phyloP scores from a whole-genome alignment of 768 basidiomycete genomes.

The Podaxis sp. region DNA sequence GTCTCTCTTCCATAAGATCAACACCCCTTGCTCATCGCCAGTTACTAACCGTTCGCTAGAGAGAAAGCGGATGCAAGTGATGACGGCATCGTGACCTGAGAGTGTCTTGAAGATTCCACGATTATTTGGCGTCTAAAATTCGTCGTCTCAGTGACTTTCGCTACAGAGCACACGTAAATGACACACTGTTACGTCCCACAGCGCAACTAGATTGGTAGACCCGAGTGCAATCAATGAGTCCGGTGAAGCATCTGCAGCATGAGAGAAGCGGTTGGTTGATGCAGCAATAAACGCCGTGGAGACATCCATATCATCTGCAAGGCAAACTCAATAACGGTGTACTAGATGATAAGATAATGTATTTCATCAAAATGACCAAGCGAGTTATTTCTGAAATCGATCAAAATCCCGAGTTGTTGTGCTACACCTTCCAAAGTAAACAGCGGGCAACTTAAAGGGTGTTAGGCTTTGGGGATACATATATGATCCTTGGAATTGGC shows the following conservation, averaged over 20 bases:
- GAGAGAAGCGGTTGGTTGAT: conserved; percentile 41
- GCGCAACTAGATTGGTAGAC: conserved; percentile 38
- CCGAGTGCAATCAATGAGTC: conserved; percentile 43
- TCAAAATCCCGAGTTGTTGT: conserved; percentile 4
- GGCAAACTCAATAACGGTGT: not conserved
- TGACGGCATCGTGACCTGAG: conserved; percentile 64
- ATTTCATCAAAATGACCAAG: not conserved
- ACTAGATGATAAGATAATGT: not conserved
- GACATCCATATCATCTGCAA: conserved; percentile 20
- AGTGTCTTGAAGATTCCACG: conserved; percentile 65
- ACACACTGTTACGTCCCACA: conserved; percentile 41
- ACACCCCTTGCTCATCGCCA: conserved; percentile 70
- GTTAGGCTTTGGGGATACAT: conserved; percentile 16
- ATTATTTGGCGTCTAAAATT: conserved; percentile 40
- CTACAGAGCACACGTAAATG: conserved; percentile 7
- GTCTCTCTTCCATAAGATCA: conserved; percentile 60
- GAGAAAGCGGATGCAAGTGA: conserved; percentile 77
- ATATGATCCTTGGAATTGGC: conserved; percentile 71
- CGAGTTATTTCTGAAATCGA: not conserved
- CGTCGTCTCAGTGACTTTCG: not conserved
- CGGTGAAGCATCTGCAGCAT: conserved; percentile 43
- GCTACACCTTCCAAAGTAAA: conserved; percentile 2
- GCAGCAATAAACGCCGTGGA: conserved; percentile 40
- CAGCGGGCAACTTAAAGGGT: not conserved
- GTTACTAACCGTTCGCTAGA: conserved; percentile 49